These are phyloP conservation scores for Penicillium sp. DNA, from an alignment of 2,329 filamentous ascomycete species.

Conservation along the genomic window DNA sequence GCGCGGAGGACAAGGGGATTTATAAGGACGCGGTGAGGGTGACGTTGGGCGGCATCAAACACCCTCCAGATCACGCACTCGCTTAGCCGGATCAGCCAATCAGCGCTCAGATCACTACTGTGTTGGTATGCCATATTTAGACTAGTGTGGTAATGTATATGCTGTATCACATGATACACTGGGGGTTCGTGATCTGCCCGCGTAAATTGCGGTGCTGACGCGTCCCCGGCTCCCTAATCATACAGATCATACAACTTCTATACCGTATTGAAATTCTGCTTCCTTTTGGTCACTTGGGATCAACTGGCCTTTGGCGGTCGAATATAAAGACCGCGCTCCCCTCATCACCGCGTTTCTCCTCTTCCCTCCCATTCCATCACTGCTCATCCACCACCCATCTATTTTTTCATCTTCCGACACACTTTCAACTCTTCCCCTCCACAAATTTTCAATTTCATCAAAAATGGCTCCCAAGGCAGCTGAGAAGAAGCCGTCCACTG, in stretches of 20 bases:
- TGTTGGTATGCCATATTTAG: constrained; percentile 26
- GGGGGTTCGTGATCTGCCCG: constrained; percentile 16
- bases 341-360: constrained; percentile 38
- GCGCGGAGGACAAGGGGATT: constrained; percentile 37
- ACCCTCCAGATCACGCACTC: constrained; percentile 48
- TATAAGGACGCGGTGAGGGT: constrained; percentile 46
- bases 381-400: constrained; percentile 41
- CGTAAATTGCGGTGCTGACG: constrained; percentile 18
- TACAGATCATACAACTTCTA: constrained; percentile 45
- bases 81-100: constrained; percentile 44
- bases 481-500: constrained; percentile 93
- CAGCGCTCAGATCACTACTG: constrained; percentile 34
- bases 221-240: constrained; percentile 38
- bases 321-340: constrained; percentile 48
- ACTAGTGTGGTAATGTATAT: constrained; percentile 27
- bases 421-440: constrained; percentile 27
- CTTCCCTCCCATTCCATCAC: constrained; percentile 14
- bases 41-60: constrained; percentile 43
- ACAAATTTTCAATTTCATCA: constrained; percentile 33
- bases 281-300: constrained; percentile 45
- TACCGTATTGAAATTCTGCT: constrained; percentile 49
- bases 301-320: constrained; percentile 42
- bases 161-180: constrained; percentile 21
- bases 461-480: constrained; percentile 98
- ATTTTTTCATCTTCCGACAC: constrained; percentile 17